Base-by-base conservation (phyloP, 1,284 basidiomycete species). In the Golubevia sp. region DNA sequence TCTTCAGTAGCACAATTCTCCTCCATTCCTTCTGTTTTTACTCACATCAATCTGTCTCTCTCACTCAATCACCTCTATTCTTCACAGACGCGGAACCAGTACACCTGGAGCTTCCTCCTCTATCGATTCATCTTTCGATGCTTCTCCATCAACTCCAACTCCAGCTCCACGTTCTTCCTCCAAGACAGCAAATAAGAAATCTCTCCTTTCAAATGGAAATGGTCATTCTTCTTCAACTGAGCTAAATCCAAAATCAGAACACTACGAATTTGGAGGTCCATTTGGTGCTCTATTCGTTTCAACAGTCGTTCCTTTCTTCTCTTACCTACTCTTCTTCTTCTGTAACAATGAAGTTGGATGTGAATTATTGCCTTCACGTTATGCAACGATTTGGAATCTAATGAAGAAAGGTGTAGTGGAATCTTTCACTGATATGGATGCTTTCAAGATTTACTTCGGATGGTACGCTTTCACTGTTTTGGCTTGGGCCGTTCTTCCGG, bases 381-480 rank as follows among this genome's bases (percentile, higher is more conserved):
- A 60, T 70, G 13, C 65, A 24, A 68, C 66, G 3, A 59, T 79
- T 11, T 59, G 62, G 23, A 54, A 58, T 1, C 54, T 66, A 50
- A 59, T 76, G 21, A 30, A 57, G 1, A 57, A 63, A 7, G 67
- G 70, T 11, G 63, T 83, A 23, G 55, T 62, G 49, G 67, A 64
- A 25, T 77, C 76, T 59, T 68, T 97, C 6, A 94, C 91, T 89
- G 94, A 97, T 78, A 88, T 88, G 0, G 86, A 93, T 62, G 94
- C 92, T 0, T 84, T 88, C 18, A 77, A 88, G 26, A 87, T 92
- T 30, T 99, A 98, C 85, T 84, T 91, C 59, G 92, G 84, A 0
- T 99, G 96, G 96, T 98, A 98, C 84, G 85, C 89, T 18, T 99
- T 91, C 85, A 91, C 89, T 68, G 89, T 98, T 50, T 84, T 89